Evolutionary conservation across 345 rosid species (phyloP).

Genomic region (Salix caprea): DNA sequence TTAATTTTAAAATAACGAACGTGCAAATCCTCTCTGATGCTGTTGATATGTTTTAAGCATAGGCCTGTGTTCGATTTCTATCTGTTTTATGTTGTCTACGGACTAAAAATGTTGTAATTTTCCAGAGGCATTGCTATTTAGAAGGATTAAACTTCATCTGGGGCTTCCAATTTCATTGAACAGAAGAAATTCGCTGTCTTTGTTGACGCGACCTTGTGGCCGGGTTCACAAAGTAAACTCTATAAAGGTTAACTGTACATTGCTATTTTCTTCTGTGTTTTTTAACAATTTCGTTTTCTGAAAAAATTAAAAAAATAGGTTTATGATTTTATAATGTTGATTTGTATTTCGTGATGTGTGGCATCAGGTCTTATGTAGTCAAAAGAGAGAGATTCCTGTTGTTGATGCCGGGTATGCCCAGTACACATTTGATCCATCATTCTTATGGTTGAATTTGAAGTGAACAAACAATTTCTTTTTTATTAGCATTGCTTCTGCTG

Average conservation of each 20-base stretch:
- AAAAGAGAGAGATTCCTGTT: constrained; percentile 46
- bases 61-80: neutral
- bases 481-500: neutral
- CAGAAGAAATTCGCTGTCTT: constrained; percentile 22
- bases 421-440: too few species aligned
- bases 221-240: constrained; percentile 7
- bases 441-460: neutral
- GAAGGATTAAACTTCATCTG: constrained; percentile 29
- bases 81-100: neutral
- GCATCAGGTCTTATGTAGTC: constrained; percentile 49
- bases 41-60: neutral
- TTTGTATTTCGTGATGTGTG: neutral
- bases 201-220: neutral
- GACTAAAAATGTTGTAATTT: neutral
- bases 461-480: neutral
- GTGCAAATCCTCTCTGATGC: neutral
- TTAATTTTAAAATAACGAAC: neutral
- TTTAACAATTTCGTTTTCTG: neutral
- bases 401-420: constrained; percentile 54
- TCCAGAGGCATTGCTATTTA: constrained; percentile 36
- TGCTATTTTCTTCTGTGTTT: neutral
- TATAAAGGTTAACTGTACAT: constrained; percentile 21
- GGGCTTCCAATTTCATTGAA: constrained; percentile 29
- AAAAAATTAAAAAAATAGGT: neutral
- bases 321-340: neutral